Conservation (phyloP, 2,329 filamentous ascomycete species). For the Colletotrichum sp. region DNA sequence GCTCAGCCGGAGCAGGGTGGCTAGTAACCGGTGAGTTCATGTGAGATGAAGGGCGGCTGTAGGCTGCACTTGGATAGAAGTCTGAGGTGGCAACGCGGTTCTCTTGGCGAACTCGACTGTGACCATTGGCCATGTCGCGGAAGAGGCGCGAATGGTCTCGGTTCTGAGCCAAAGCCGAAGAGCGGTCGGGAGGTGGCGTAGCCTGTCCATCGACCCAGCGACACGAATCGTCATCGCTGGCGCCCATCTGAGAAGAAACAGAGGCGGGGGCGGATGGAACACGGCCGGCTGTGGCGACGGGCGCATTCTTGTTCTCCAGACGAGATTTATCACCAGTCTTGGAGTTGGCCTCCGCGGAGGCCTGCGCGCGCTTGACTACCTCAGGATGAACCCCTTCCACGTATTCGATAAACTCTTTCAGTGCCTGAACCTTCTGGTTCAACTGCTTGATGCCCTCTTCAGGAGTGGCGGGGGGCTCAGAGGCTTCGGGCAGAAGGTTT, state of each 20-base stretch:
- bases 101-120: background rate
- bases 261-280: constrained; percentile 12
- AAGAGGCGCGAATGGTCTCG: constrained; percentile 18
- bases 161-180: constrained; percentile 6
- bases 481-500: background rate
- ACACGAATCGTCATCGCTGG: constrained; percentile 12
- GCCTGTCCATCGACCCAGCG: constrained; percentile 17
- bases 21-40: constrained; percentile 8
- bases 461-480: background rate
- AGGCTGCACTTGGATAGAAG: constrained; percentile 8
- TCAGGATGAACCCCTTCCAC: constrained; percentile 16
- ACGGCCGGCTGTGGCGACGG: background rate
- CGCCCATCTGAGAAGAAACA: constrained; percentile 6
- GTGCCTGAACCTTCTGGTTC: constrained; percentile 3
- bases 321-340: background rate
- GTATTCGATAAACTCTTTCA: constrained; percentile 19
- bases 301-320: background rate
- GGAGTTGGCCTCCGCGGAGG: background rate
- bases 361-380: constrained; percentile 6
- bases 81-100: background rate
- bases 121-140: constrained; percentile 1
- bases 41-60: constrained; percentile 11
- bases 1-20: constrained; percentile 1
- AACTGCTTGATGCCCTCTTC: background rate
- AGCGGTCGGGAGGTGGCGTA: constrained; percentile 11